Evolutionary conservation across 2,329 filamentous ascomycete species (phyloP).

Genomic region (Scedosporium apiospermum): DNA sequence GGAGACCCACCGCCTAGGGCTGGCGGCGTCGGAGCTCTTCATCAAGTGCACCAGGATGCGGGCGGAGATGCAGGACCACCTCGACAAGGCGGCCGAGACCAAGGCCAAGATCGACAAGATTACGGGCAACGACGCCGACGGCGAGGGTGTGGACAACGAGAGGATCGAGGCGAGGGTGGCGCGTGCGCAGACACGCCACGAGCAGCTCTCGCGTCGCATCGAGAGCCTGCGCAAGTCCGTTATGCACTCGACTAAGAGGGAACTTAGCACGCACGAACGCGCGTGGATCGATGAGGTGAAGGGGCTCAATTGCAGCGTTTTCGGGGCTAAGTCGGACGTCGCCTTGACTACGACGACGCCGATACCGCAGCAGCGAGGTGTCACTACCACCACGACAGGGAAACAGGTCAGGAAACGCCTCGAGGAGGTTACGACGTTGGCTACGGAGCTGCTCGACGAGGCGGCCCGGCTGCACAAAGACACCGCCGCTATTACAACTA

Average conservation of each 20-base stretch:
- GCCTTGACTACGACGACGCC: background rate
- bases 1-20: slow-evolving; percentile 59
- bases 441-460: slow-evolving; percentile 42
- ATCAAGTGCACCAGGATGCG: slow-evolving; percentile 59
- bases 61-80: slow-evolving; percentile 57
- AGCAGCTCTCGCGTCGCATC: slow-evolving; percentile 46
- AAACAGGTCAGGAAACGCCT: slow-evolving; percentile 48
- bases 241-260: slow-evolving; percentile 29
- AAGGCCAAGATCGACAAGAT: slow-evolving; percentile 58
- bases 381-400: slow-evolving; percentile 22
- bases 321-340: slow-evolving; percentile 20
- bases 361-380: slow-evolving; percentile 17
- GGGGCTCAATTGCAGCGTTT: slow-evolving; percentile 44
- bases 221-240: slow-evolving; percentile 44
- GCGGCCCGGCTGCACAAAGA: slow-evolving; percentile 31
- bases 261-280: slow-evolving; percentile 34
- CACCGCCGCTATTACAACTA: slow-evolving; percentile 2
- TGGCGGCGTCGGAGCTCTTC: slow-evolving; percentile 65
- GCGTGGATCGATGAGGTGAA: slow-evolving; percentile 37
- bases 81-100: slow-evolving; percentile 55
- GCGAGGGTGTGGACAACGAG: slow-evolving; percentile 47
- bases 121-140: slow-evolving; percentile 37
- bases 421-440: slow-evolving; percentile 43
- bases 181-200: slow-evolving; percentile 44
- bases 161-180: slow-evolving; percentile 36